Conservation (phyloP, 495 filamentous ascomycete species). For the Trypethelium eluteriae region DNA sequence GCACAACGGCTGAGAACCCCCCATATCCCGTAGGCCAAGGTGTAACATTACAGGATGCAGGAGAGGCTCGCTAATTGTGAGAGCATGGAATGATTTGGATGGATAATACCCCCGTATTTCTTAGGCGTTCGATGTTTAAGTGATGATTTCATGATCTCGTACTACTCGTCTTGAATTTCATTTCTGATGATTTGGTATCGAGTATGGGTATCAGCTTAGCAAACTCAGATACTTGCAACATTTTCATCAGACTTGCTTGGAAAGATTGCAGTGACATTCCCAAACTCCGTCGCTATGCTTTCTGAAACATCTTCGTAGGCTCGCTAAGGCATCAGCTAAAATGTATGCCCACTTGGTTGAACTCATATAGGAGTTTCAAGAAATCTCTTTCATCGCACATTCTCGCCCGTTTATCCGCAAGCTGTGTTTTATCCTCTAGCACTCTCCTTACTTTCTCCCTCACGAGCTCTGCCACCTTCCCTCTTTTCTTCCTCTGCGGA, state of each 20-base stretch:
- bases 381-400: constrained; percentile 91
- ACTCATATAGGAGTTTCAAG: constrained; percentile 62
- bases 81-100: background rate
- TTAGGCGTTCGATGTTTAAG: background rate
- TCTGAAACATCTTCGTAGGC: background rate
- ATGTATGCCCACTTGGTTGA: constrained; percentile 88
- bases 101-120: background rate
- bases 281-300: background rate
- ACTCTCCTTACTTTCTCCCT: constrained; percentile 77
- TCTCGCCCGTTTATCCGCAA: constrained; percentile 71
- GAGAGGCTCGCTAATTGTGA: background rate
- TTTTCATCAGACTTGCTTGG: background rate
- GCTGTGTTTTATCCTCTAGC: constrained; percentile 62
- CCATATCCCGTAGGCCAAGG: constrained; percentile 1
- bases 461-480: constrained; percentile 68
- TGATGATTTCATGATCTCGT: background rate
- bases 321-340: constrained; percentile 56
- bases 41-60: background rate
- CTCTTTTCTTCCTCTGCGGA: constrained; percentile 53
- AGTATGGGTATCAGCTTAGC: background rate
- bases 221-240: background rate
- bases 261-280: background rate
- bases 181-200: background rate
- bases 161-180: background rate
- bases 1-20: background rate